Evolutionary conservation across 2,329 filamentous ascomycete genomes (phyloP).

Genomic region (Thelonectria discophora): DNA sequence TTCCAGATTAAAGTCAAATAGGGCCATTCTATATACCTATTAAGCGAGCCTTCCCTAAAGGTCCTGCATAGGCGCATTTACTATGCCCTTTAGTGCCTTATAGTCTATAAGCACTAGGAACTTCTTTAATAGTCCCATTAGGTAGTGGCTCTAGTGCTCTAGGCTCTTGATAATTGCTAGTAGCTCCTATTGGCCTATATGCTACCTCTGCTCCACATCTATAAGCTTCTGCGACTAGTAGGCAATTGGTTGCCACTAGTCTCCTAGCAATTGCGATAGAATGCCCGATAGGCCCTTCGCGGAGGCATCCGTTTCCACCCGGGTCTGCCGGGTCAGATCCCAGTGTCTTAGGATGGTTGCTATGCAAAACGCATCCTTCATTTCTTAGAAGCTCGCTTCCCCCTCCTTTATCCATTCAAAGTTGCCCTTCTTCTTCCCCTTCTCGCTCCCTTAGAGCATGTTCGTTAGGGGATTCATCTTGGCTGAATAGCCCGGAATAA

Average conservation of each 20-base stretch:
- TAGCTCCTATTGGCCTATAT: not conserved
- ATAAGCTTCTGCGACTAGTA: too few species aligned
- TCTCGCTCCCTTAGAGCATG: constrained; percentile 7
- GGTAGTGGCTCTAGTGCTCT: constrained; percentile 7
- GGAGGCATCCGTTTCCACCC: too few species aligned
- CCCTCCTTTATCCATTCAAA: not conserved
- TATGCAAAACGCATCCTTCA: constrained; percentile 5
- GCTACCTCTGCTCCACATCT: too few species aligned
- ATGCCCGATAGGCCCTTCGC: too few species aligned
- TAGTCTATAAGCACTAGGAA: constrained; percentile 11
- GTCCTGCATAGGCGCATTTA: constrained; percentile 3
- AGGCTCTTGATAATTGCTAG: constrained; percentile 10
- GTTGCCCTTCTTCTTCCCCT: constrained; percentile 5
- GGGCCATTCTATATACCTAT: constrained; percentile 3
- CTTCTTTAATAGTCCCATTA: not conserved
- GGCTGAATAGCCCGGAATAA: constrained; percentile 9
- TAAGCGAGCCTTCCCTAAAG: constrained; percentile 6
- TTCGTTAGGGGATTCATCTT: constrained; percentile 11
- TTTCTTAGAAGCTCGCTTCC: constrained; percentile 1
- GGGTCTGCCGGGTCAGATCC: too few species aligned
- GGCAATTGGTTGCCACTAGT: too few species aligned
- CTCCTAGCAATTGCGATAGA: not conserved
- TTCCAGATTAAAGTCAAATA: not conserved
- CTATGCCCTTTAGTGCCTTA: constrained; percentile 2
- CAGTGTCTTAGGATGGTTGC: too few species aligned